A percentile compares a stretch with the other conserved stretches of the same genome.
Evolutionary conservation across 179 eudicot species (phyloP).

Genomic region (Silene vulgaris): DNA sequence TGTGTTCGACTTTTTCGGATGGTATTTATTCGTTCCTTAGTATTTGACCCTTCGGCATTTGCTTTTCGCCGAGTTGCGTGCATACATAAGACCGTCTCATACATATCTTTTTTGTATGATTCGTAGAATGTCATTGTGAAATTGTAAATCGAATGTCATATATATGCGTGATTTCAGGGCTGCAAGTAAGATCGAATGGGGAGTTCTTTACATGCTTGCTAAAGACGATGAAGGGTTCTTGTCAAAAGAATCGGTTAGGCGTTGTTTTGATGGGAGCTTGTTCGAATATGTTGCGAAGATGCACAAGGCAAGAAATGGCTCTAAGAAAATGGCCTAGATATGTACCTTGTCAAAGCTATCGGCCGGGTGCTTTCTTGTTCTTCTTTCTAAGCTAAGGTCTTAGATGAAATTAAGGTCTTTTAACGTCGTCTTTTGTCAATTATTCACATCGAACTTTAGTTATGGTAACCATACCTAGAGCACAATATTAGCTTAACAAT

Average conservation of each 20-base stretch:
- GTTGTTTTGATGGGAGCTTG: conserved; percentile 69
- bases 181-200: conserved; percentile 59
- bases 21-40: conserved; percentile 29
- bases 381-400: background rate
- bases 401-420: background rate
- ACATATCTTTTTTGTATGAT: background rate
- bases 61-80: background rate
- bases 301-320: conserved; percentile 30
- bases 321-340: conserved; percentile 30
- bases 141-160: too few species aligned
- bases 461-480: too few species aligned
- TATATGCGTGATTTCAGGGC: conserved; percentile 24
- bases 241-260: conserved; percentile 60
- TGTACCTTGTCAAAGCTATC: too few species aligned
- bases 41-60: background rate
- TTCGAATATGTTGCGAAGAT: conserved; percentile 55
- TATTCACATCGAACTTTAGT: too few species aligned
- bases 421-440: too few species aligned
- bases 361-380: background rate
- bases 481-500: too few species aligned
- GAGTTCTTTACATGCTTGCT: conserved; percentile 48
- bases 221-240: conserved; percentile 54
- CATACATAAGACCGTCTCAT: too few species aligned
- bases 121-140: too few species aligned
- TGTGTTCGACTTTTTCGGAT: conserved; percentile 60